phyloP scores from a whole-genome alignment of 106 monocot species.

The Phalaenopsis aphrodite region DNA sequence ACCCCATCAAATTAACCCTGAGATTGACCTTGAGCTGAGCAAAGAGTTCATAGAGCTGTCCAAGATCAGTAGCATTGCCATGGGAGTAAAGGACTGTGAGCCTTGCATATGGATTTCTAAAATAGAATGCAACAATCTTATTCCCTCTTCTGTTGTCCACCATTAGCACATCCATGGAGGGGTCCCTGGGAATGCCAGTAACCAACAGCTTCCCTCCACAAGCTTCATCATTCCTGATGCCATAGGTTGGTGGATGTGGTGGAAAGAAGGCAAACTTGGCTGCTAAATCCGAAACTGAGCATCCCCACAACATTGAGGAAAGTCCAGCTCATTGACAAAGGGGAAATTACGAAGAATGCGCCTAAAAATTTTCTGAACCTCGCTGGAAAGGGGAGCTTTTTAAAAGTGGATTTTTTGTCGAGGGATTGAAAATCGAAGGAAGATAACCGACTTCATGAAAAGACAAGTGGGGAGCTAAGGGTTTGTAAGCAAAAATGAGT shows the following conservation, averaged over 20 bases:
- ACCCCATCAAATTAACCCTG: constrained; percentile 91
- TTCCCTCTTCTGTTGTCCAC: constrained; percentile 57
- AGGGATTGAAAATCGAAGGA: neutral
- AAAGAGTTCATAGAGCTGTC: constrained; percentile 86
- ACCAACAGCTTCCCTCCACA: constrained; percentile 37
- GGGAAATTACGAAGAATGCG: constrained; percentile 5
- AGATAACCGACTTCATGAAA: neutral
- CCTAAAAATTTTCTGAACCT: neutral
- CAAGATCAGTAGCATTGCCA: constrained; percentile 91
- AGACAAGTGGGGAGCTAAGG: neutral
- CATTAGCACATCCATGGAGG: constrained; percentile 44
- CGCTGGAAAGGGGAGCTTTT: neutral
- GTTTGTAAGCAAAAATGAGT: neutral
- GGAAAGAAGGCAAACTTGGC: constrained; percentile 86
- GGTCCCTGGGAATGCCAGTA: constrained; percentile 56
- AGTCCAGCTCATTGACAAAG: constrained; percentile 51
- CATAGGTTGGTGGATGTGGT: constrained; percentile 62
- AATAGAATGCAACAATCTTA: constrained; percentile 68
- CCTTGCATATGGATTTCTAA: constrained; percentile 56
- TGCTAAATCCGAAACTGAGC: constrained; percentile 70
- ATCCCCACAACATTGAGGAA: constrained; percentile 55
- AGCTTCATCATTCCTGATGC: constrained; percentile 29
- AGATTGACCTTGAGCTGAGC: constrained; percentile 83
- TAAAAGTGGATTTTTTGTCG: neutral
- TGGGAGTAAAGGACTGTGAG: constrained; percentile 85